Evolutionary conservation across 2,329 filamentous ascomycete species (phyloP), one percentile per base, ranked within the genome.

Genomic region (Aspergillus cejpii): DNA sequence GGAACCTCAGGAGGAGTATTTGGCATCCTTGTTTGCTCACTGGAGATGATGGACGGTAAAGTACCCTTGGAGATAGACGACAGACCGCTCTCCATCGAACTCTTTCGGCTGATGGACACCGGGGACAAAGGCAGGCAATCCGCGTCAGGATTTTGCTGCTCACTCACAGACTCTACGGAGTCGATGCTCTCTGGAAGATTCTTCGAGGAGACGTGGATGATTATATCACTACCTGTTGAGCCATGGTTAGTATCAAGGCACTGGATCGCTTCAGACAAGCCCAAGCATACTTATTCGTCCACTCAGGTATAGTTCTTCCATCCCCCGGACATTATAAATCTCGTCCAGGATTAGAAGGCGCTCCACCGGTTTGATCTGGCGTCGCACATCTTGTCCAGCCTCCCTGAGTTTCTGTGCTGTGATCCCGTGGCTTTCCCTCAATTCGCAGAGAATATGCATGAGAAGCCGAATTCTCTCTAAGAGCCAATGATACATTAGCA

Each of bases 381-480:
- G 63, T 17, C 60, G 58, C 20, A 69, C 65, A 39, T 69, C 65
- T 46, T 66, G 62, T 8, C 65, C 65, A 15, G 66, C 65, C 41
- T 66, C 66, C 45, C 60, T 63, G 11, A 71, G 61, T 43, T 63
- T 65, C 5, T 60, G 58, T 5, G 64, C 59, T 1, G 67, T 68
- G 42, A 69, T 58, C 24, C 58, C 61, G 41, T 68, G 56, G 37
- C 55, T 64, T 14, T 61, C 55, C 15, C 55, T 56, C 12, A 70
- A 49, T 19, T 69, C 60, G 45, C 65, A 65, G 11, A 70, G 58
- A 20, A 70, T 67, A 47, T 70, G 64, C 15, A 67, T 60, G 11
- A 70, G 58, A 19, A 70, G 62, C 23, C 60, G 58, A 23, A 70
- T 64, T 11, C 67, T 58, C 39, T 69, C 67, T 69, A 24, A 10